Percentiles rank a stretch among this genome's conserved stretches.
Evolutionary conservation across 2,329 filamentous ascomycete genomes (phyloP).

Genomic region (Fusarium sp.): DNA sequence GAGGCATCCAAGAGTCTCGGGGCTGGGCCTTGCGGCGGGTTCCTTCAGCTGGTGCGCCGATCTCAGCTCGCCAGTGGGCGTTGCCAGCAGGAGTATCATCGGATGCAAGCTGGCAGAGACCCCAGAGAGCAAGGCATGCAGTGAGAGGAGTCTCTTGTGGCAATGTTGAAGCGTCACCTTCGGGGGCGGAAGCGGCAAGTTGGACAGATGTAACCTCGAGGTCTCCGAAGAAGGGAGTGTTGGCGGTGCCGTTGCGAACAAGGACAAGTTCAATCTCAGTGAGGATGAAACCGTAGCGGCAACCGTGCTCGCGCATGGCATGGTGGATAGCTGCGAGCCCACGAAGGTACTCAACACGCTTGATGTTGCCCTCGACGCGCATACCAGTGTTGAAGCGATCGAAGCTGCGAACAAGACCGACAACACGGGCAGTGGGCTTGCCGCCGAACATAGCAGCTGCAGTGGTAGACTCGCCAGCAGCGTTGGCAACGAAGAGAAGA

Average conservation of each 20-base stretch:
- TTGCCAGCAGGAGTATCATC: conserved; percentile 67
- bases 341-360: conserved; percentile 88
- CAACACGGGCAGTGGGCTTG: conserved; percentile 68
- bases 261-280: conserved; percentile 95
- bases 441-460: conserved; percentile 64
- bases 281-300: conserved; percentile 94
- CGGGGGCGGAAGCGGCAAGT: conserved; percentile 58
- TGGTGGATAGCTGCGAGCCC: conserved; percentile 88
- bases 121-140: conserved; percentile 80
- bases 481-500: conserved; percentile 73
- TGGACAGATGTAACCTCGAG: conserved; percentile 77
- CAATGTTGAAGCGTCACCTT: conserved; percentile 44
- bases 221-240: conserved; percentile 86
- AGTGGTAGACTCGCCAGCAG: conserved; percentile 65
- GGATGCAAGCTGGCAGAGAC: conserved; percentile 76
- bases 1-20: conserved; percentile 81
- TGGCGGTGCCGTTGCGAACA: conserved; percentile 80
- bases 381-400: conserved; percentile 96
- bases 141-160: conserved; percentile 66
- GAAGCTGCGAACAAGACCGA: conserved; percentile 90
- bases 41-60: conserved; percentile 78
- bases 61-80: conserved; percentile 73
- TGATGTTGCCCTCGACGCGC: conserved; percentile 84
- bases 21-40: conserved; percentile 75
- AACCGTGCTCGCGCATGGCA: conserved; percentile 92